A percentile compares a stretch with the other conserved stretches of the same genome.
Evolutionary conservation across 140 eudicot genomes (phyloP).

Genomic region (Bidens hawaiensis): DNA sequence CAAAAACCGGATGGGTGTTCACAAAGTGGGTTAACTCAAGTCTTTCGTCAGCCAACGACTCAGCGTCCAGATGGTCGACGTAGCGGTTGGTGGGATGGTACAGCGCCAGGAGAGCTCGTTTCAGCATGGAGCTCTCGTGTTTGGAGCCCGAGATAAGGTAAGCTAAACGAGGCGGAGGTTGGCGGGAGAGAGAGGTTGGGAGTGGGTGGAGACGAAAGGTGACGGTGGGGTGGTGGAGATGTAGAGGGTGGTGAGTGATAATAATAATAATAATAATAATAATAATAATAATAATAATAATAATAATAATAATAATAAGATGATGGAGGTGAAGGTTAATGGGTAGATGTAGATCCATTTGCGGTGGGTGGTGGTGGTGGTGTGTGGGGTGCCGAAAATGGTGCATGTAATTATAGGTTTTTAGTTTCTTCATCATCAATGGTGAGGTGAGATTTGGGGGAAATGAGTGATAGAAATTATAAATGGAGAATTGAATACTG

Average conservation of each 20-base stretch:
- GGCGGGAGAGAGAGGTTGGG: constrained; percentile 35
- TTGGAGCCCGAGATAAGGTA: constrained; percentile 78
- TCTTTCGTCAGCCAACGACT: constrained; percentile 49
- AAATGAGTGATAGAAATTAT: not conserved
- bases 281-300: too few species aligned
- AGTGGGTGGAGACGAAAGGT: constrained; percentile 42
- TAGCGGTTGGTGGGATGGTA: constrained; percentile 69
- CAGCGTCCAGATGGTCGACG: constrained; percentile 71
- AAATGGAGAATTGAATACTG: too few species aligned
- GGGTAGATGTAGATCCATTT: constrained; percentile 83
- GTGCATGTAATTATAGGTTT: constrained; percentile 47
- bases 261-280: constrained; percentile 24
- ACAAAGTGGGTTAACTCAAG: constrained; percentile 44
- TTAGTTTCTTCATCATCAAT: too few species aligned
- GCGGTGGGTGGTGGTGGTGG: constrained; percentile 34
- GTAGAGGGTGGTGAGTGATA: constrained; percentile 52
- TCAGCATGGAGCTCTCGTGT: constrained; percentile 55
- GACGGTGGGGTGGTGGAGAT: constrained; percentile 46
- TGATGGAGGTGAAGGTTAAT: too few species aligned
- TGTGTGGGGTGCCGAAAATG: too few species aligned
- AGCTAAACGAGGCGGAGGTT: constrained; percentile 80
- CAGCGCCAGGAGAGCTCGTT: constrained; percentile 59
- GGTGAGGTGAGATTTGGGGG: constrained; percentile 9
- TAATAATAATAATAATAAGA: too few species aligned
- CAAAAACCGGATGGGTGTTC: constrained; percentile 27